phyloP scores from a whole-genome alignment of 306 rosid species.

The Begonia peltatifolia region DNA sequence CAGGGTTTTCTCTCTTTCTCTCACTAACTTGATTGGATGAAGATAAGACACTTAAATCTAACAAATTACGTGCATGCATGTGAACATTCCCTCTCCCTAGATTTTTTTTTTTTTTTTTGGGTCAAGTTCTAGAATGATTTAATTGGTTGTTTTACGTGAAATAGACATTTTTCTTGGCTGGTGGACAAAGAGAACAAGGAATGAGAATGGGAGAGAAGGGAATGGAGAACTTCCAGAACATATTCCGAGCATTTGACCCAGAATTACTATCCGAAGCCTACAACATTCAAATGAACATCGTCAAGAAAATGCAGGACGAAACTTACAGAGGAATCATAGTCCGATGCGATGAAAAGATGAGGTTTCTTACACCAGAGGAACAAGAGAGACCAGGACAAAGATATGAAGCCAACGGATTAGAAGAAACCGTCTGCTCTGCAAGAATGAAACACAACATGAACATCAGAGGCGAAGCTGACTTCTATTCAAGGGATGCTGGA shows the following conservation, averaged over 20 bases:
- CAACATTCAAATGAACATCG: slow-evolving; percentile 9
- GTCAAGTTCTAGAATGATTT: too few relatives aligned
- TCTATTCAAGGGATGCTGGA: slow-evolving; percentile 7
- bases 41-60: too few relatives aligned
- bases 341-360: slow-evolving; percentile 9
- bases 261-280: slow-evolving; percentile 14
- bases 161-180: slow-evolving; percentile 13
- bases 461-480: slow-evolving; percentile 9
- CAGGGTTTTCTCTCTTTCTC: slow-evolving; percentile 4
- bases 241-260: slow-evolving; percentile 4
- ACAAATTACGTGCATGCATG: too few relatives aligned
- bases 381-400: slow-evolving; percentile 1
- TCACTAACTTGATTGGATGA: not conserved
- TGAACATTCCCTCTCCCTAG: too few relatives aligned
- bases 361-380: slow-evolving; percentile 7
- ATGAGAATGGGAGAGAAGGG: not conserved
- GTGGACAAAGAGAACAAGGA: slow-evolving; percentile 6
- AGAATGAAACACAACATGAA: slow-evolving; percentile 13
- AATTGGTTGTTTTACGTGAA: not conserved
- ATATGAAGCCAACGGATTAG: slow-evolving; percentile 7
- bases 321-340: slow-evolving; percentile 5
- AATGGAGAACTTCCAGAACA: not conserved
- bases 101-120: too few relatives aligned
- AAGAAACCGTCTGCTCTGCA: slow-evolving; percentile 12
- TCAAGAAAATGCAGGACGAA: slow-evolving; percentile 5